These are phyloP conservation scores for Blumeria graminis DNA, from an alignment of 2,329 filamentous ascomycete species.

Conservation along the genomic window DNA sequence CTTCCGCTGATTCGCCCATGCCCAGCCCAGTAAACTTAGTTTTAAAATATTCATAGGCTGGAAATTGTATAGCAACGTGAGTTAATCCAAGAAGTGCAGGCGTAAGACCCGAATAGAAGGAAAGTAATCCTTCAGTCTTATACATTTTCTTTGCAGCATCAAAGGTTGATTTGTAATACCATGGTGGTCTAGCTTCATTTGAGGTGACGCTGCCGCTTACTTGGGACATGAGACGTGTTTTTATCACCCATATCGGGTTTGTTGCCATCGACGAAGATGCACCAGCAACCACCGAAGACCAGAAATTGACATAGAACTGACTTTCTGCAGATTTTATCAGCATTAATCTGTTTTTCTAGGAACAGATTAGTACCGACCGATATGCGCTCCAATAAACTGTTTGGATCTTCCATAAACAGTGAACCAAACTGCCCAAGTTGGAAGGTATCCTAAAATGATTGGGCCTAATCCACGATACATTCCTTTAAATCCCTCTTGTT, in stretches of 20 bases:
- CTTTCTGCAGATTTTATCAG: slow-evolving; percentile 28
- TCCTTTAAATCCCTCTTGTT: slow-evolving; percentile 66
- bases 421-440: slow-evolving; percentile 96
- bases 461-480: slow-evolving; percentile 86
- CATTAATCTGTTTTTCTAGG: neutral
- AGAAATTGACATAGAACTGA: slow-evolving; percentile 56
- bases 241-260: slow-evolving; percentile 98
- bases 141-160: slow-evolving; percentile 97
- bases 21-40: slow-evolving; percentile 69
- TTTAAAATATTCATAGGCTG: slow-evolving; percentile 84
- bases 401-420: slow-evolving; percentile 87
- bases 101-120: slow-evolving; percentile 87
- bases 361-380: slow-evolving; percentile 22
- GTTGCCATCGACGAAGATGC: slow-evolving; percentile 83
- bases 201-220: slow-evolving; percentile 31
- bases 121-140: slow-evolving; percentile 57
- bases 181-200: slow-evolving; percentile 38
- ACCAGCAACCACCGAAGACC: slow-evolving; percentile 75
- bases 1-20: slow-evolving; percentile 42
- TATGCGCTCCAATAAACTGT: slow-evolving; percentile 40
- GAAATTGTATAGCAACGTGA: slow-evolving; percentile 93
- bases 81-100: slow-evolving; percentile 78
- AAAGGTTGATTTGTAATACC: slow-evolving; percentile 74
- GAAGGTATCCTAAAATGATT: slow-evolving; percentile 84
- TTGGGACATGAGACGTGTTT: slow-evolving; percentile 94